phyloP scores from a whole-genome alignment of 1,139 yeast genomes.

The Protomyces gravidus region DNA sequence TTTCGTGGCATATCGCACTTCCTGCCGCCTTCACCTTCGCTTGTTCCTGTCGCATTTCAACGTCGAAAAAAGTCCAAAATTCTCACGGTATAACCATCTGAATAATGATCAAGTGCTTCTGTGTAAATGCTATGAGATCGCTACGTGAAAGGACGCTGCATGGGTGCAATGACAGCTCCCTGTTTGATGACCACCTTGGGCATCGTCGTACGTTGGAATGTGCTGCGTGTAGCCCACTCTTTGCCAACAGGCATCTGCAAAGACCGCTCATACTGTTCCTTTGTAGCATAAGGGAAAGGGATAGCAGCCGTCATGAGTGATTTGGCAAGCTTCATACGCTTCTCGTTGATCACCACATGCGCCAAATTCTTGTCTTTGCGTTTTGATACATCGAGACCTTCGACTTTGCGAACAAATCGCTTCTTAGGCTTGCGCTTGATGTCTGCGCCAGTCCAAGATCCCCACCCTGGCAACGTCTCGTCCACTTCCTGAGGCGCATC shows the following conservation, averaged over 20 bases:
- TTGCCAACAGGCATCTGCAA: conserved; percentile 95
- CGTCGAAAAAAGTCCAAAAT: background rate
- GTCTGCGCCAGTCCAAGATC: conserved; percentile 47
- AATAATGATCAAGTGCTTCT: background rate
- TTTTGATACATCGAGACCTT: conserved; percentile 61
- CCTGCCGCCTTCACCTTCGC: too few relatives aligned
- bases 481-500: conserved; percentile 89
- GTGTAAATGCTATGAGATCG: background rate
- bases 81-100: background rate
- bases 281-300: conserved; percentile 88
- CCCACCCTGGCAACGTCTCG: conserved; percentile 89
- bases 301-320: conserved; percentile 82
- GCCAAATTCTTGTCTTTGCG: conserved; percentile 72
- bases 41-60: too few relatives aligned
- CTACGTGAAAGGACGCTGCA: conserved; percentile 37
- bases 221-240: conserved; percentile 87
- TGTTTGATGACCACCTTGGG: conserved; percentile 83
- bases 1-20: conserved; percentile 93
- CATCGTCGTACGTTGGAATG: conserved; percentile 83
- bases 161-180: conserved; percentile 86
- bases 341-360: conserved; percentile 85
- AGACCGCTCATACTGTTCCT: conserved; percentile 91
- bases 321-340: conserved; percentile 68
- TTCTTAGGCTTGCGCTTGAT: conserved; percentile 46
- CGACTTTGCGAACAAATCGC: conserved; percentile 57